Conservation (phyloP, 148 eudicot genomes). For the Spergularia bocconei region DNA sequence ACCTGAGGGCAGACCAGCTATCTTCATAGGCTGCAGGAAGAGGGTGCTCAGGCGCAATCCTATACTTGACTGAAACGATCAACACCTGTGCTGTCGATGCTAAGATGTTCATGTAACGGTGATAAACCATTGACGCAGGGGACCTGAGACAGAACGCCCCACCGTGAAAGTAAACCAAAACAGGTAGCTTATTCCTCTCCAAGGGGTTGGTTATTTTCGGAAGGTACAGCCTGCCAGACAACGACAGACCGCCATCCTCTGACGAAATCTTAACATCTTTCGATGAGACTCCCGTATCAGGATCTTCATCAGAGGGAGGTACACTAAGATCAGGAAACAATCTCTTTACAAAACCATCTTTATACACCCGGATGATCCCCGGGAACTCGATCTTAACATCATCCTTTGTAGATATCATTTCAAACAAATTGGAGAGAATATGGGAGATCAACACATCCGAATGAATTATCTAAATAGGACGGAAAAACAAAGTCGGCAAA, state of each 20-base stretch:
- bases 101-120: conserved; percentile 30
- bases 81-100: conserved; percentile 18
- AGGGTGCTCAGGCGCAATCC: conserved; percentile 38
- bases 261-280: conserved; percentile 35
- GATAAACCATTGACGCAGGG: conserved; percentile 26
- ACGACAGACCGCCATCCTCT: not conserved
- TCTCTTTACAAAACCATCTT: conserved; percentile 38
- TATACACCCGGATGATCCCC: conserved; percentile 36
- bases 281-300: conserved; percentile 35
- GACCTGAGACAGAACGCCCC: conserved; percentile 45
- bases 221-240: conserved; percentile 40
- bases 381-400: conserved; percentile 32
- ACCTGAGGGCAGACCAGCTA: conserved; percentile 34
- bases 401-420: conserved; percentile 7
- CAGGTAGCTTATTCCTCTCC: conserved; percentile 22
- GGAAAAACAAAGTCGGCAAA: not conserved
- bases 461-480: not conserved
- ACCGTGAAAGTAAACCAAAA: conserved; percentile 40
- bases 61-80: conserved; percentile 36
- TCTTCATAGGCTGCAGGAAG: conserved; percentile 43
- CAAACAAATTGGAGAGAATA: not conserved
- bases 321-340: conserved; percentile 22
- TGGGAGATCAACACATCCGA: not conserved
- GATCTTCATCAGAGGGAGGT: conserved; percentile 14
- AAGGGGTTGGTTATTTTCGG: conserved; percentile 19